Base-by-base conservation (phyloP, 148 eudicot genomes). In the Fagopyrum homotropicum region DNA sequence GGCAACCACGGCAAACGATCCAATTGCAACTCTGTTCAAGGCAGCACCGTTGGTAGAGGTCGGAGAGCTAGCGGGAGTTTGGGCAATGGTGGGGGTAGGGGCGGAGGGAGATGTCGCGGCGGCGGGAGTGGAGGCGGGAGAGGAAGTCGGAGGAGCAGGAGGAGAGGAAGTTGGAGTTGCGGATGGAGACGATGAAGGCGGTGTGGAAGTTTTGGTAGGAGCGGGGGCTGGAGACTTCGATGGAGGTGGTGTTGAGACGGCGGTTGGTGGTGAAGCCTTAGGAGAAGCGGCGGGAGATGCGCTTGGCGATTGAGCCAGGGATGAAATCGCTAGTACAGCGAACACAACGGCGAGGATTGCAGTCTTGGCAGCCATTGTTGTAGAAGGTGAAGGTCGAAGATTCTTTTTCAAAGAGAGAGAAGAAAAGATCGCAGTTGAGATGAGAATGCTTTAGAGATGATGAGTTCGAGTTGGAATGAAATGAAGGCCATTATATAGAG, bases 141-240 rank as follows among this genome's bases (percentile, higher is more conserved):
- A 71, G 15, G 73, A 71, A 16, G 73, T 26, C 40, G 73, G 73
- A 71, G 73, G 73, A 71, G 73, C 73, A 47, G 73, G 73, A 17
- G 54, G 73, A 17, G 73, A 71, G 2, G 73, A 71, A 14, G 7
- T 6, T 3, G 73, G 73, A 19, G 73, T 9, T 45, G 54, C n/a
- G 12, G 73, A 71, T 15, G 73, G 73, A 71, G 73, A 70, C 1
- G 73, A 70, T n/a, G 73, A 15, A 70, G 73, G 26, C 10, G 73
- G 73, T 15, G 73, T 29, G 26, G 51, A 49, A 22, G 73, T 45
- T 19, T 29, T 6, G 3, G 73, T 0, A 7, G 73, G n/a, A 4
- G 52, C 30, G 55, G 73, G 6, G 17, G 54, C 30, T 16, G 73
- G 19, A 35, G 70, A 64, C 12, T 12, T 29, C 4, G 15, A 9